phyloP scores from a whole-genome alignment of 257 asterid genomes.

The Asclepias syriaca region DNA sequence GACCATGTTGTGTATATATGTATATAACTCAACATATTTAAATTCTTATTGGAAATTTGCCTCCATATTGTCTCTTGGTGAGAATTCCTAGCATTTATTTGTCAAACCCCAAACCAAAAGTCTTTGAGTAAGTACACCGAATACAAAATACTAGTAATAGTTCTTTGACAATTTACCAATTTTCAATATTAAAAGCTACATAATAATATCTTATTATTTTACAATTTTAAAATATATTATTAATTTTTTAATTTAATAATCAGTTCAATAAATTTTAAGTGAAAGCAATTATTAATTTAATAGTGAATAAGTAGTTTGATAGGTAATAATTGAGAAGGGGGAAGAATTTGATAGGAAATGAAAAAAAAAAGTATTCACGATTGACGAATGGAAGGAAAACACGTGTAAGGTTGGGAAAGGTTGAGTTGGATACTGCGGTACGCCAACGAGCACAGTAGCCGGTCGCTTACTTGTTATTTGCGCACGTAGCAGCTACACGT shows the following conservation, averaged over 20 bases:
- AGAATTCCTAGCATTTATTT: background rate
- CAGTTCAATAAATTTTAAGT: too few relatives aligned
- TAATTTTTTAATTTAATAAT: too few relatives aligned
- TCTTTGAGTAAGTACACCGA: slow-evolving; percentile 3
- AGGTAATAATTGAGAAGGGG: background rate
- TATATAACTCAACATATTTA: too few relatives aligned
- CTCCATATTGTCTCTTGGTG: background rate
- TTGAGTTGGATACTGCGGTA: slow-evolving; percentile 11
- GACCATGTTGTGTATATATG: too few relatives aligned
- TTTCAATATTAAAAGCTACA: background rate
- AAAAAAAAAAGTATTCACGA: too few relatives aligned
- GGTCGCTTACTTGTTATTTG: slow-evolving; percentile 11
- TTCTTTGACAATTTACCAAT: background rate
- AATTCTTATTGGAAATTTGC: too few relatives aligned
- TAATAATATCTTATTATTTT: too few relatives aligned
- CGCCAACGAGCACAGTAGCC: slow-evolving; percentile 2
- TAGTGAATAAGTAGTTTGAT: too few relatives aligned
- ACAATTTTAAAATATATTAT: too few relatives aligned
- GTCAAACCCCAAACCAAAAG: background rate
- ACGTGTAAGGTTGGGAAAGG: background rate
- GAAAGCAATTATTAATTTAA: too few relatives aligned
- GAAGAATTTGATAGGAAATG: background rate
- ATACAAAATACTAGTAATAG: background rate
- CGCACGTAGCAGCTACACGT: slow-evolving; percentile 6
- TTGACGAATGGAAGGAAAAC: background rate